phyloP scores from a whole-genome alignment of 768 basidiomycete genomes.

The Russula foetens region DNA sequence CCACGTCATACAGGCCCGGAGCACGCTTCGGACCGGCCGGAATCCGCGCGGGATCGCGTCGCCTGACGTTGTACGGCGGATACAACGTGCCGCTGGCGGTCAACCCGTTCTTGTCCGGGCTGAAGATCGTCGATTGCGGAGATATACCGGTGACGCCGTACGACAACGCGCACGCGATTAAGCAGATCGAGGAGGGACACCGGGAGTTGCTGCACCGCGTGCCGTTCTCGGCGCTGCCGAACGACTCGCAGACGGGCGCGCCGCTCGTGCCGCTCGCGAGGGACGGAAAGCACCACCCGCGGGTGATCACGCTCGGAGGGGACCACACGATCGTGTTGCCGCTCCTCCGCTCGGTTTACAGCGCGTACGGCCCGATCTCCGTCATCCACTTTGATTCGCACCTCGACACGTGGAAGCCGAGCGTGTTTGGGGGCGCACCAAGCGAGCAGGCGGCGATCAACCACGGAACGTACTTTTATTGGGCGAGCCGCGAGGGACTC shows the following conservation, averaged over 20 bases:
- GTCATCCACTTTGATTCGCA: conserved; percentile 88
- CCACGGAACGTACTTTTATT: conserved; percentile 88
- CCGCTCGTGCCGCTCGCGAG: conserved; percentile 48
- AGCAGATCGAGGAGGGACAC: conserved; percentile 69
- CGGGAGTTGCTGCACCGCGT: conserved; percentile 58
- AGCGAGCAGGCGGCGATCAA: conserved; percentile 69
- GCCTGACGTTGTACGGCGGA: conserved; percentile 66
- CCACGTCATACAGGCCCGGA: conserved; percentile 72
- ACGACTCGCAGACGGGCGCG: conserved; percentile 52
- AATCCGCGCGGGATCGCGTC: conserved; percentile 70
- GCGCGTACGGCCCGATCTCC: conserved; percentile 70
- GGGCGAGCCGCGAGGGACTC: conserved; percentile 76
- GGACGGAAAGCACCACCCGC: conserved; percentile 71
- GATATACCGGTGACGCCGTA: conserved; percentile 76
- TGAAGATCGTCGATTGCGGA: conserved; percentile 69
- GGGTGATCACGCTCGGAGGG: conserved; percentile 77
- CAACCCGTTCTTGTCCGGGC: conserved; percentile 63
- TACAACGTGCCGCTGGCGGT: conserved; percentile 69
- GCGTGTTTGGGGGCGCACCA: conserved; percentile 67
- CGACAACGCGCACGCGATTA: conserved; percentile 63
- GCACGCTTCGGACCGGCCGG: conserved; percentile 83
- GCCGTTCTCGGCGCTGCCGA: conserved; percentile 53
- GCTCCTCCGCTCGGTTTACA: conserved; percentile 58
- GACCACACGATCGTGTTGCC: conserved; percentile 80
- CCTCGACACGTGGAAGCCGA: conserved; percentile 72